Percentiles rank a stretch among this genome's conserved stretches.
Evolutionary conservation across 2,329 filamentous ascomycete species (phyloP).

Genomic region (Penicillium sp.): DNA sequence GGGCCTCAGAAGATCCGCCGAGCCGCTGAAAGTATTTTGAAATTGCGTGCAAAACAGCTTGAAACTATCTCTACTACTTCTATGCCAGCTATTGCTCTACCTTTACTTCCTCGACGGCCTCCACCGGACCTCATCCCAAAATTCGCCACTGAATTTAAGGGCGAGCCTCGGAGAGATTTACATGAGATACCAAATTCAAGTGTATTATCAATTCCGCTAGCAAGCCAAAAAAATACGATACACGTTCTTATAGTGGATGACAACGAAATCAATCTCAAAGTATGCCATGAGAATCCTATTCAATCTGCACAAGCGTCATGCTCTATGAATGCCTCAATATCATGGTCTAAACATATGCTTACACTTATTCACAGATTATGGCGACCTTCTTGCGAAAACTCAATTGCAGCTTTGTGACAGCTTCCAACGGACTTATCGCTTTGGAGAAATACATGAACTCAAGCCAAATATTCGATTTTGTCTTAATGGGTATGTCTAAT

Average conservation of each 20-base stretch:
- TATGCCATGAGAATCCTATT: not conserved
- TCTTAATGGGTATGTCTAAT: conserved; percentile 29
- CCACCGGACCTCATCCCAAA: not conserved
- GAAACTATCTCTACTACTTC: not conserved
- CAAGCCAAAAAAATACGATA: not conserved
- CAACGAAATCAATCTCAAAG: conserved; percentile 44
- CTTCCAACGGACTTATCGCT: conserved; percentile 41
- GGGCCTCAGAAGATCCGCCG: conserved; percentile 29
- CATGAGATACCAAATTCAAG: not conserved
- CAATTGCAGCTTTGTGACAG: conserved; percentile 38
- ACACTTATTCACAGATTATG: conserved; percentile 28
- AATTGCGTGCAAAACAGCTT: conserved; percentile 1
- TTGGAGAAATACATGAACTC: conserved; percentile 37
- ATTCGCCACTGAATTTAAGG: not conserved
- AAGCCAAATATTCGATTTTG: conserved; percentile 34
- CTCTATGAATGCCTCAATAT: too few species aligned
- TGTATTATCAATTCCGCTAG: not conserved
- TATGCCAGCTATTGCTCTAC: not conserved
- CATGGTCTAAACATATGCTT: too few species aligned
- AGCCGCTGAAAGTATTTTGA: conserved; percentile 20
- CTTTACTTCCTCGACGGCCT: not conserved
- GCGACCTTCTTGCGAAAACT: conserved; percentile 41
- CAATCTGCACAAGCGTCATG: too few species aligned
- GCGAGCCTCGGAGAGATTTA: not conserved
- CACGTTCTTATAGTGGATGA: conserved; percentile 45